Conservation (phyloP, 2,329 filamentous ascomycete genomes). For the Monilinia fructigena region DNA sequence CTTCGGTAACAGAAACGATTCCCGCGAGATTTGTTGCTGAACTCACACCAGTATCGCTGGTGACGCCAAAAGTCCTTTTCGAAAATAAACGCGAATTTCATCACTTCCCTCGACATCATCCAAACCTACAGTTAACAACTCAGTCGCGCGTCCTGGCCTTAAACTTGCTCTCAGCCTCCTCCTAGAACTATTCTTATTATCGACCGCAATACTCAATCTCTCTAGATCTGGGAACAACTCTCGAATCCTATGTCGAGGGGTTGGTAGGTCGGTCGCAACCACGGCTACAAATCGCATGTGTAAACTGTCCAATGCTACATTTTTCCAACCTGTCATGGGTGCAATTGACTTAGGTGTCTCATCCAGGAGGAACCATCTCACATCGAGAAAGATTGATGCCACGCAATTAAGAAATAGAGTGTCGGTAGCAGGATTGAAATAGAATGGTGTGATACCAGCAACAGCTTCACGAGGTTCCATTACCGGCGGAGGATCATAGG, state of each 20-base stretch:
- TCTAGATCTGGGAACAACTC: constrained; percentile 35
- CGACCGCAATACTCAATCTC: constrained; percentile 36
- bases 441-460: constrained; percentile 38
- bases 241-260: constrained; percentile 34
- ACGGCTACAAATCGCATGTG: constrained; percentile 37
- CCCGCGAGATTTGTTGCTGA: background rate
- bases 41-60: background rate
- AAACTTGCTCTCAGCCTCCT: constrained; percentile 37
- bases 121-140: constrained; percentile 28
- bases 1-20: background rate
- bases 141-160: constrained; percentile 38
- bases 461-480: constrained; percentile 24
- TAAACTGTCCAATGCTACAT: constrained; percentile 38
- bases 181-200: constrained; percentile 35
- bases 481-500: constrained; percentile 29
- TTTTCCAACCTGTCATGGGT: constrained; percentile 37
- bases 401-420: constrained; percentile 36
- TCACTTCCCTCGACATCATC: constrained; percentile 21
- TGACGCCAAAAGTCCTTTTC: constrained; percentile 33
- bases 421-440: constrained; percentile 36
- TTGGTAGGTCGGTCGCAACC: constrained; percentile 30
- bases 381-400: constrained; percentile 37
- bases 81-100: constrained; percentile 31
- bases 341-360: constrained; percentile 30
- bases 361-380: constrained; percentile 39